Base-by-base conservation (phyloP, 106 monocot species). In the Narthecium ossifragum region DNA sequence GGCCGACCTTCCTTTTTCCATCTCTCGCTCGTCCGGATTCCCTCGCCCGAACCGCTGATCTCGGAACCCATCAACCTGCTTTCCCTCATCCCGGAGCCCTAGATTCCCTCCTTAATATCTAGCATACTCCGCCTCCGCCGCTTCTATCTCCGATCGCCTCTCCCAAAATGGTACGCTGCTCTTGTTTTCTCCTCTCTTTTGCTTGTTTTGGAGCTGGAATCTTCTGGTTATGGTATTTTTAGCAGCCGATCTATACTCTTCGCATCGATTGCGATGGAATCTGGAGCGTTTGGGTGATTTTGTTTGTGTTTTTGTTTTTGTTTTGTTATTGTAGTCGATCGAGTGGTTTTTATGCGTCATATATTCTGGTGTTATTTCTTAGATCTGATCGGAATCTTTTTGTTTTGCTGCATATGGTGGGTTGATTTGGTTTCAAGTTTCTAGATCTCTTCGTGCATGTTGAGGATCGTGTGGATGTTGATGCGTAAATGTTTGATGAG, bases 141-240 rank as follows among this genome's bases (percentile, higher is more conserved):
- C 23, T 18, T 38, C 18, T 4, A 4, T 0, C 53, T 31, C 36
- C 38, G 37, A 58, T 58, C 38, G 34, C 58, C n/a, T 32, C 58
- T 36, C 22, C 38, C 8, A 33, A 58, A 37, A 58, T 58, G 58
- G 58, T 58, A 38, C 53, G 27, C 13, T 7, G 12, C 34, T 28
- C 1, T 54, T 13, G 13, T 29, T 28, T 18, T 6, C 3, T 1
- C n/a, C 1, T 18, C 12, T 6, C 6, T 56, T 21, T 31, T 18
- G 6, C 31, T 11, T 56, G 1, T 56, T 56, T n/a, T 31, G 2
- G 24, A 6, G 33, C 33, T 31, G 31, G 1, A 7, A 18, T 31
- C 17, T 32, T 18, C 31, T 1, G n/a, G 28, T 56, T 56, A 32
- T 30, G 1, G 18, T 13, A 29, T 20, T 57, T 32, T 43, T 43